These are phyloP conservation scores for Beta macrorhiza DNA, from an alignment of 179 eudicot genomes.

Conservation along the genomic window DNA sequence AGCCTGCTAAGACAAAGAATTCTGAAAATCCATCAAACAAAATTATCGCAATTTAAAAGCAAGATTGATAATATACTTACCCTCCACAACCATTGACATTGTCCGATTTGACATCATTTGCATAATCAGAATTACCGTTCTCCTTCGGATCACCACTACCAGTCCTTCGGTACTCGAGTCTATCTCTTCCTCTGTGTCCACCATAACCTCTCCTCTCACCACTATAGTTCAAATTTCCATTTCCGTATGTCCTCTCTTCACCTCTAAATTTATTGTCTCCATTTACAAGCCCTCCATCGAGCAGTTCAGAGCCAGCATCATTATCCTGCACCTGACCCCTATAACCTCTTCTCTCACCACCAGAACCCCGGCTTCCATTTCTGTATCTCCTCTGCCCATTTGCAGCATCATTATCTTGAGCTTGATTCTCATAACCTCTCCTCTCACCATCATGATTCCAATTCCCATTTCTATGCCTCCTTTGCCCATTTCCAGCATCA, in stretches of 20 bases:
- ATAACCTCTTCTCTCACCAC: constrained; percentile 22
- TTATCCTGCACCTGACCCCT: constrained; percentile 9
- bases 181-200: constrained; percentile 13
- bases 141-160: constrained; percentile 20
- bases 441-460: constrained; percentile 17
- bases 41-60: too few relatives aligned
- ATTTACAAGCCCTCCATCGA: neutral
- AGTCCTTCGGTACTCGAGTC: constrained; percentile 17
- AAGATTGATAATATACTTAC: constrained; percentile 13
- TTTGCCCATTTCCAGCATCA: neutral
- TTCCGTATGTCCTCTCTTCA: constrained; percentile 11
- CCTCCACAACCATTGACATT: constrained; percentile 9
- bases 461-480: neutral
- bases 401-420: neutral
- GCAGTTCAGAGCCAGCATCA: constrained; percentile 2
- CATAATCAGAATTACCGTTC: constrained; percentile 7
- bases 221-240: constrained; percentile 12
- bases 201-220: constrained; percentile 26
- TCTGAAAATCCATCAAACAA: too few relatives aligned
- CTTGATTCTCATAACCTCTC: constrained; percentile 16
- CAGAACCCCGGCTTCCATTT: constrained; percentile 8
- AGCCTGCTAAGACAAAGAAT: too few relatives aligned
- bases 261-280: neutral
- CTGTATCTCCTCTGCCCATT: constrained; percentile 11
- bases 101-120: neutral